These are phyloP conservation scores for Exophiala aquamarina DNA, from an alignment of 2,329 filamentous ascomycete genomes.

Conservation along the genomic window DNA sequence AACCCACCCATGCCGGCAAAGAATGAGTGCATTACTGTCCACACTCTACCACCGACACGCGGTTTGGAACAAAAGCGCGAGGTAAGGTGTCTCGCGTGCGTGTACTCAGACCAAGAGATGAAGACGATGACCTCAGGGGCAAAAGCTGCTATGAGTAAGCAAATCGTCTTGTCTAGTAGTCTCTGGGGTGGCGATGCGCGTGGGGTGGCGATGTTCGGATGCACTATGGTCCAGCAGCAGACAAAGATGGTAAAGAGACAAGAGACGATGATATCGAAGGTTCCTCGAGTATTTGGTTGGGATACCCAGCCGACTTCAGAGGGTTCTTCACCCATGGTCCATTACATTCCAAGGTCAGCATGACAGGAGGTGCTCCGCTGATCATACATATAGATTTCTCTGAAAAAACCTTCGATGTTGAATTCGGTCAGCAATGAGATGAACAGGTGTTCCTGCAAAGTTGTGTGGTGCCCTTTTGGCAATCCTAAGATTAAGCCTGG, in stretches of 20 bases:
- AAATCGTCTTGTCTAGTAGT: constrained; percentile 34
- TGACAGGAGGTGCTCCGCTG: too few species aligned
- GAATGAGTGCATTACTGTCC: constrained; percentile 43
- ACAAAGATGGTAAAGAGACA: constrained; percentile 43
- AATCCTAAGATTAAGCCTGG: too few species aligned
- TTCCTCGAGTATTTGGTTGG: constrained; percentile 38
- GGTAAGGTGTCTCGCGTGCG: constrained; percentile 35
- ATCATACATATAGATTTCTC: too few species aligned
- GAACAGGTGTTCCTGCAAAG: not conserved
- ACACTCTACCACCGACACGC: constrained; percentile 25
- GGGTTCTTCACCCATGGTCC: too few species aligned
- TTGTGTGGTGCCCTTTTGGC: too few species aligned
- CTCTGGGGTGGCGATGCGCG: constrained; percentile 33
- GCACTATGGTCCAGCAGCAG: constrained; percentile 42
- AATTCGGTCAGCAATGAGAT: not conserved
- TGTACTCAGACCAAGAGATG: constrained; percentile 36
- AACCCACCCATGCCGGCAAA: constrained; percentile 45
- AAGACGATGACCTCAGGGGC: constrained; percentile 40
- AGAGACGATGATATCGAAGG: constrained; percentile 42
- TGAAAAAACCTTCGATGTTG: too few species aligned
- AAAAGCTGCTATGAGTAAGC: constrained; percentile 37
- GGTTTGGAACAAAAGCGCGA: constrained; percentile 6
- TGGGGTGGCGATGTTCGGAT: constrained; percentile 36
- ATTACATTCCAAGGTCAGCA: too few species aligned
- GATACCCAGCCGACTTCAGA: constrained; percentile 32